Base-by-base conservation (phyloP, 768 basidiomycete species). In the Suillus variegatus region DNA sequence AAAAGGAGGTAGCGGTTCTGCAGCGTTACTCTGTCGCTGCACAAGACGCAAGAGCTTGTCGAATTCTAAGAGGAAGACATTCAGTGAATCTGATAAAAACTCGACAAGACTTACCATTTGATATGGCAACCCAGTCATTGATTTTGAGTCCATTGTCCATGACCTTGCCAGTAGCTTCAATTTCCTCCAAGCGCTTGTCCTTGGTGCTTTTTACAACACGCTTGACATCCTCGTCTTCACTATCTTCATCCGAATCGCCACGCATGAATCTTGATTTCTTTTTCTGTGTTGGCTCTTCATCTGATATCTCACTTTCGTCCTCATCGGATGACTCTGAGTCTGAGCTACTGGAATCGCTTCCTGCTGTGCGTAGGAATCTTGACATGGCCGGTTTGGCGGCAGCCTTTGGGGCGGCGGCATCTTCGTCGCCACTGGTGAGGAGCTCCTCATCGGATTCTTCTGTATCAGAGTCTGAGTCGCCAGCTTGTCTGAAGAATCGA, bases 71-170 rank as follows among this genome's bases (percentile, higher is more conserved):
- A 68, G 60, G 72, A 65, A 54, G 56, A 60, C 12, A 41, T 44
- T 49, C 10, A 61, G 52, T n/a, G 52, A 43, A 41, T 13, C 4
- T 18, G 35, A 7, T 32, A 47, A 7, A 12, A 38, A 64, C 28
- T 18, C 16, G 28, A 43, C 14, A 25, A 56, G 25, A 76, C 87
- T 64, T 71, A 95, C 96, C 96, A 66, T 86, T 90, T 25, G 92
- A 94, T 71, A 95, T 96, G 36, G 87, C 88, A 32, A 90, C 89
- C 97, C 97, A 99, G 79, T 99, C 95, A 72, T 96, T 97, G 70
- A 97, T 96, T 83, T 93, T 97, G 67, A 93, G 82, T 22, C 91
- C 95, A 74, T 99, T 99, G 56, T 97, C 94, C 82, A 99, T 97
- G 56, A 83, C 83, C 79, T 91, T 95, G 63, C 94, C 93, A 4